These are phyloP conservation scores for Pestalotiopsis sp. DNA, from an alignment of 2,329 filamentous ascomycete genomes.

Conservation along the genomic window DNA sequence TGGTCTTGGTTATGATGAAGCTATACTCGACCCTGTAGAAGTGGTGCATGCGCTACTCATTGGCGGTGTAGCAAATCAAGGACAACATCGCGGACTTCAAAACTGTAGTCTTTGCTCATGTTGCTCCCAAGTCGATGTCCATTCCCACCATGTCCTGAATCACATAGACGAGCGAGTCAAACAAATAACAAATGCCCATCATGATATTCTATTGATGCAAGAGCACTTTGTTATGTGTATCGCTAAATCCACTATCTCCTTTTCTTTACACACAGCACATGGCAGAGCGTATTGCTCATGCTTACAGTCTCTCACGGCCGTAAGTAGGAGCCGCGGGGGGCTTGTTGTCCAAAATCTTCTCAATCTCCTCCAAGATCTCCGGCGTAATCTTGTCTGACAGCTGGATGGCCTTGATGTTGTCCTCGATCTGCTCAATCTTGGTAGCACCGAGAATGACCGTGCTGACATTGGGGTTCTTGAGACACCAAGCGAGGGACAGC, in stretches of 20 bases:
- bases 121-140: no score
- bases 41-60: no score
- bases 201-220: no score
- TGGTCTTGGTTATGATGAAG: no score
- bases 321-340: conserved; percentile 17
- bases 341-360: conserved; percentile 42
- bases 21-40: no score
- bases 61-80: no score
- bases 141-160: no score
- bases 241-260: neutral
- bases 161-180: no score
- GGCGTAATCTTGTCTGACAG: conserved; percentile 51
- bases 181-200: no score
- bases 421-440: conserved; percentile 52
- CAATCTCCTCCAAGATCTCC: conserved; percentile 54
- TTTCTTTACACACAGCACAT: neutral
- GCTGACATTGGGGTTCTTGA: conserved; percentile 57
- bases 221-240: neutral
- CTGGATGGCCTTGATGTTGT: conserved; percentile 51
- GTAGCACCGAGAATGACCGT: conserved; percentile 57
- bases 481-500: conserved; percentile 55
- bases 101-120: no score
- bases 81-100: no score
- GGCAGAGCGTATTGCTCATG: neutral
- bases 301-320: conserved; percentile 8